A percentile compares a stretch with the other conserved stretches of the same genome.
These are phyloP conservation scores for Ehretia macrophylla DNA, from an alignment of 257 asterid genomes.

Conservation along the genomic window DNA sequence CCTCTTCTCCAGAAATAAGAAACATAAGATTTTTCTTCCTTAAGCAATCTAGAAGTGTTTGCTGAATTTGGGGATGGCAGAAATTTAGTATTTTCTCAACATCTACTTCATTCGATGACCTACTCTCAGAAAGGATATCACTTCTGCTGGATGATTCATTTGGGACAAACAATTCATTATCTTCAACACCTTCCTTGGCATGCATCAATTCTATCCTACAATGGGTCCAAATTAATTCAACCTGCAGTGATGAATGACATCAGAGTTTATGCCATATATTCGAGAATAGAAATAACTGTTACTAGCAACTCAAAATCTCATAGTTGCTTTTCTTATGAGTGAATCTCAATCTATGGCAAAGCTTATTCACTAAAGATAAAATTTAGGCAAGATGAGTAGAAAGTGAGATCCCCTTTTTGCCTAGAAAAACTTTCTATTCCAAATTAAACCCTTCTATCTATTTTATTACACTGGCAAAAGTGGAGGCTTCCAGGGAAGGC, in stretches of 20 bases:
- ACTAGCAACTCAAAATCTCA: constrained; percentile 7
- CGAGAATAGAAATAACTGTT: constrained; percentile 7
- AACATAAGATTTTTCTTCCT: constrained; percentile 32
- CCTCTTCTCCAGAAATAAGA: constrained; percentile 38
- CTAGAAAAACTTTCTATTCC: no score
- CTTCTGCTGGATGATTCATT: constrained; percentile 24
- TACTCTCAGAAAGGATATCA: constrained; percentile 18
- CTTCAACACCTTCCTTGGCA: constrained; percentile 39
- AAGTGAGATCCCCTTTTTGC: no score
- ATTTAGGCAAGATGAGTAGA: no score
- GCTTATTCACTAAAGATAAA: no score
- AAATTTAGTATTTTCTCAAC: constrained; percentile 12
- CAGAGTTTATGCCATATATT: constrained; percentile 16
- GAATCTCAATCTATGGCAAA: no score
- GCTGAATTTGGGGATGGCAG: constrained; percentile 46
- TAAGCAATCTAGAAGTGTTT: constrained; percentile 50
- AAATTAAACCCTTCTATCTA: no score
- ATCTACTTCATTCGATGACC: constrained; percentile 27
- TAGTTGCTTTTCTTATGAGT: no score
- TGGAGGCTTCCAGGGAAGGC: no score
- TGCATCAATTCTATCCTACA: constrained; percentile 53
- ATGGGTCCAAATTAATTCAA: constrained; percentile 43
- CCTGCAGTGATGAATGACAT: constrained; percentile 51
- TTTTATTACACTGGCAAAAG: no score
- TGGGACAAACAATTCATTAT: constrained; percentile 25